phyloP scores from a whole-genome alignment of 352 stramenopile genomes.

The Albugo laibachii region DNA sequence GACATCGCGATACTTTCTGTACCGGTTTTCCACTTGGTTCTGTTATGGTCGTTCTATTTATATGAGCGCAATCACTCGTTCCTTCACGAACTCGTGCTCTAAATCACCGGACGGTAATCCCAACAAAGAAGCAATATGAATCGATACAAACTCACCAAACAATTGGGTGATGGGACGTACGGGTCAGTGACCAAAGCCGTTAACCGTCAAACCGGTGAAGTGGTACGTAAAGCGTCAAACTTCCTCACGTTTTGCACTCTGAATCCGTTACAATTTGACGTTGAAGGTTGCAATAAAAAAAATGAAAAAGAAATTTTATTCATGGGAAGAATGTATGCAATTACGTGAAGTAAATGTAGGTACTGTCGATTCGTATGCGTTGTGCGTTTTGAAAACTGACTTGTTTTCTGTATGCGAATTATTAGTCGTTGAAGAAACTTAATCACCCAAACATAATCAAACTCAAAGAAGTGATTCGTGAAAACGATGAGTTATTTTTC shows the following conservation, averaged over 20 bases:
- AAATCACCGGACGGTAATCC: no score
- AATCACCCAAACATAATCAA: slow-evolving; percentile 97
- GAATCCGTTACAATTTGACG: slow-evolving; percentile 1
- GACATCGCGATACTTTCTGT: no score
- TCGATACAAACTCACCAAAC: slow-evolving; percentile 90
- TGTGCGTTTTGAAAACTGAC: background rate
- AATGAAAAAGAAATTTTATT: slow-evolving; percentile 97
- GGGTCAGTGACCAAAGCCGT: slow-evolving; percentile 89
- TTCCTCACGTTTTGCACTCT: background rate
- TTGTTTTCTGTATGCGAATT: slow-evolving; percentile 1
- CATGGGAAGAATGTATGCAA: slow-evolving; percentile 91
- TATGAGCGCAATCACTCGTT: no score
- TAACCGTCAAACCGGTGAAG: slow-evolving; percentile 85
- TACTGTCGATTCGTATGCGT: background rate
- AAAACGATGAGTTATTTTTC: slow-evolving; percentile 95
- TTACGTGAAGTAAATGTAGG: slow-evolving; percentile 92
- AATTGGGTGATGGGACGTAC: slow-evolving; percentile 91
- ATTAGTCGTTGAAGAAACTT: slow-evolving; percentile 83
- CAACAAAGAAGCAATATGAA: slow-evolving; percentile 33
- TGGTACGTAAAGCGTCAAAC: slow-evolving; percentile 25
- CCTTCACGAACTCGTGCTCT: no score
- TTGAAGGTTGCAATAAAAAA: slow-evolving; percentile 88
- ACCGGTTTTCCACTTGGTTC: no score
- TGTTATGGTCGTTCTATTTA: no score
- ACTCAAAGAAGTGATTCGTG: slow-evolving; percentile 95